Conservation (phyloP, 1,284 basidiomycete genomes). For the Tausonia pullulans region DNA sequence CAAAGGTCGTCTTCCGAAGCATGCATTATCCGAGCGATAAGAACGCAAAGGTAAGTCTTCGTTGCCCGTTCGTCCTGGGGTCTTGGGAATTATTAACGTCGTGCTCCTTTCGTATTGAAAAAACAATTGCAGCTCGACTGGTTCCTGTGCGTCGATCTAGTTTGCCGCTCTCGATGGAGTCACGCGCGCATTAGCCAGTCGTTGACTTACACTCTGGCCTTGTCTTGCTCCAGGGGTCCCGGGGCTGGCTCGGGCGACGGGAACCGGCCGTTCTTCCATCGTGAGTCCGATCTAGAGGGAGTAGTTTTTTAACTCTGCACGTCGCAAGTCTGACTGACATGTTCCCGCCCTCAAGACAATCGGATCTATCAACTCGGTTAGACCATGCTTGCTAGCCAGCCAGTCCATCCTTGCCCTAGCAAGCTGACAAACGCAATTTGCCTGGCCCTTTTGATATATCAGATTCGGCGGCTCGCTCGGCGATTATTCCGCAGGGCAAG, state of each 20-base stretch:
- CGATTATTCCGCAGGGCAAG: conserved; percentile 5
- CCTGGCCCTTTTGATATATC: not conserved
- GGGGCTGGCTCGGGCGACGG: conserved; percentile 11
- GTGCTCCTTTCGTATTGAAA: too few relatives aligned
- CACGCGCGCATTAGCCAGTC: too few relatives aligned
- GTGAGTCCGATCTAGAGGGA: not conserved
- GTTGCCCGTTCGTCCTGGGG: not conserved
- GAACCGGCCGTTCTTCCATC: conserved; percentile 13
- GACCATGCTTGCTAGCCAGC: not conserved
- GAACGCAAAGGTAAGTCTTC: conserved; percentile 11
- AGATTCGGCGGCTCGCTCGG: conserved; percentile 13
- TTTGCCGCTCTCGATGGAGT: not conserved
- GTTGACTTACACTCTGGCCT: not conserved
- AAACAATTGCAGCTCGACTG: conserved; percentile 3
- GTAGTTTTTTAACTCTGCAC: too few relatives aligned
- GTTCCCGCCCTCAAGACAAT: conserved; percentile 4
- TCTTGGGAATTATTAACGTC: not conserved
- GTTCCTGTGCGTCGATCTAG: conserved; percentile 5
- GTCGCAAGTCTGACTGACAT: not conserved
- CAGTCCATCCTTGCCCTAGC: not conserved
- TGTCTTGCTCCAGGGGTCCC: not conserved
- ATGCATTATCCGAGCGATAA: conserved; percentile 17
- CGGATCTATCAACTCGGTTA: conserved; percentile 12
- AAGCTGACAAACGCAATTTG: not conserved
- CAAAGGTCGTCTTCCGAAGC: conserved; percentile 14